phyloP scores from a whole-genome alignment of 1,284 basidiomycete genomes.

The Irpex rosettiformis region DNA sequence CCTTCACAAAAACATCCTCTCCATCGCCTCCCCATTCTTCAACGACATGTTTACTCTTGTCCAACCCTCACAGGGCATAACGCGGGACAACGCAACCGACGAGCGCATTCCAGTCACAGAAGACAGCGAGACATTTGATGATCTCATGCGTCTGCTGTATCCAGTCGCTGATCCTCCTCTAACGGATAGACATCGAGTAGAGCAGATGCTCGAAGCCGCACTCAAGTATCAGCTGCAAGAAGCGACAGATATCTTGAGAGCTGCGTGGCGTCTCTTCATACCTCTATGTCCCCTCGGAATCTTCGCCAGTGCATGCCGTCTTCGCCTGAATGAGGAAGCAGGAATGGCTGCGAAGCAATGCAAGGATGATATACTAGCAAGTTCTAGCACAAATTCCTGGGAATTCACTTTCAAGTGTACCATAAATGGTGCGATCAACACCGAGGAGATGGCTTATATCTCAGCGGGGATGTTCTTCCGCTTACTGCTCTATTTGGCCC shows the following conservation, averaged over 20 bases:
- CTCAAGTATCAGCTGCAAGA: conserved; percentile 12
- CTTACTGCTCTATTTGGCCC: conserved; percentile 4
- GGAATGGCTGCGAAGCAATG: conserved; percentile 5
- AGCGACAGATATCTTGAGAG: background rate
- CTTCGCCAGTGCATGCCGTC: conserved; percentile 5
- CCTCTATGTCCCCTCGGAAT: background rate
- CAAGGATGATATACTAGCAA: background rate
- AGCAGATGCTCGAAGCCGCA: conserved; percentile 4
- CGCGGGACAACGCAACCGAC: background rate
- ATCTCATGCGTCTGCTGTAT: conserved; percentile 27
- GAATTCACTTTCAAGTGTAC: background rate
- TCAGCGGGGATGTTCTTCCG: conserved; percentile 10
- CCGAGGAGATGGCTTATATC: conserved; percentile 4
- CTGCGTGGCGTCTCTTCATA: background rate
- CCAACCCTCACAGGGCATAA: conserved; percentile 11
- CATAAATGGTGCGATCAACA: background rate
- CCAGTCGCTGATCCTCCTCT: conserved; percentile 19
- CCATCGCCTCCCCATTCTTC: conserved; percentile 24
- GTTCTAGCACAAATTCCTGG: background rate
- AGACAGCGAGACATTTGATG: conserved; percentile 21
- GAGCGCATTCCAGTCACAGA: conserved; percentile 22
- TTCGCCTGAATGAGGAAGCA: conserved; percentile 3
- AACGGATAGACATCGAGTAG: background rate
- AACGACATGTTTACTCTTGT: conserved; percentile 23
- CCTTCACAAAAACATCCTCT: conserved; percentile 21